These are phyloP conservation scores for Solanum sitiens DNA, from an alignment of 257 asterid genomes.

Conservation along the genomic window DNA sequence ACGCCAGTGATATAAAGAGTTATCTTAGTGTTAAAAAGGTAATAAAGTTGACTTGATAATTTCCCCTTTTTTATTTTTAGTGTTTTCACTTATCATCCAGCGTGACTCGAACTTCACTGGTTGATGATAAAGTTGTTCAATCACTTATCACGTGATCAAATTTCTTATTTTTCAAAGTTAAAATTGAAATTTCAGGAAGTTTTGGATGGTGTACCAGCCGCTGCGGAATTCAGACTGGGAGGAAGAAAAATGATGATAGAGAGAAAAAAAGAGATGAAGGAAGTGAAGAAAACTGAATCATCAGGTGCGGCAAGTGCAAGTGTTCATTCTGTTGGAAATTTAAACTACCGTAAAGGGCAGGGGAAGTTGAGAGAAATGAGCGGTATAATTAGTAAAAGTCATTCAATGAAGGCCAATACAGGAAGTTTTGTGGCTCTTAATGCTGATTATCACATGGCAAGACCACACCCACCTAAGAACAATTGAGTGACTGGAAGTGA, in stretches of 20 bases:
- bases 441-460: slow-evolving; percentile 54
- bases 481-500: background rate
- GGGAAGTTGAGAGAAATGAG: slow-evolving; percentile 14
- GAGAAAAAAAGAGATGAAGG: background rate
- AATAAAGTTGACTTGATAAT: background rate
- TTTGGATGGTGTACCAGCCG: background rate
- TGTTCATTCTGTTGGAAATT: slow-evolving; percentile 8
- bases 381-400: background rate
- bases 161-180: background rate
- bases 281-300: background rate
- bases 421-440: slow-evolving; percentile 32
- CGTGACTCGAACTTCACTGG: background rate
- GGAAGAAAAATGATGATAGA: slow-evolving; percentile 32
- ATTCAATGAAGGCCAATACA: slow-evolving; percentile 9
- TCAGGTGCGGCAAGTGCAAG: background rate
- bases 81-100: background rate
- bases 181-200: slow-evolving; percentile 23
- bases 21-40: background rate
- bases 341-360: background rate
- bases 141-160: background rate
- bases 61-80: background rate
- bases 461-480: slow-evolving; percentile 59
- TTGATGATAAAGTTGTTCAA: background rate
- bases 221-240: background rate
- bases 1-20: background rate